These are phyloP conservation scores for Fusarium duplospermum DNA, from an alignment of 2,329 filamentous ascomycete genomes.

Conservation along the genomic window DNA sequence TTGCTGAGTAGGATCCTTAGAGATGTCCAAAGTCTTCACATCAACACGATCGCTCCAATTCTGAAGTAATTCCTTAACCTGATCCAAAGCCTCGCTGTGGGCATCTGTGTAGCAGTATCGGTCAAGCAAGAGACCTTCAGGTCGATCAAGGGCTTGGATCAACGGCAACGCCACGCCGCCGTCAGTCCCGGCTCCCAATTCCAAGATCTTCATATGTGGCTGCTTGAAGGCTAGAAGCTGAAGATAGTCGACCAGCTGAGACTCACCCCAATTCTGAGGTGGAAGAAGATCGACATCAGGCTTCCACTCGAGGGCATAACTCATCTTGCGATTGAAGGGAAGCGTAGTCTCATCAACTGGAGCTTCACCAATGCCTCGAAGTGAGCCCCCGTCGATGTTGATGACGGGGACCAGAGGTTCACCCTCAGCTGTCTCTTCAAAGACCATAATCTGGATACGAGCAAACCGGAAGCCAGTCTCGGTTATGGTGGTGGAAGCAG, in stretches of 20 bases:
- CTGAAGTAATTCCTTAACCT: background rate
- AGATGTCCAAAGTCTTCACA: slow-evolving; percentile 3
- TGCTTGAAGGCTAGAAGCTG: slow-evolving; percentile 21
- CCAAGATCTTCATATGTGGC: slow-evolving; percentile 24
- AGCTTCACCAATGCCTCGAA: slow-evolving; percentile 18
- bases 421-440: slow-evolving; percentile 8
- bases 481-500: slow-evolving; percentile 8
- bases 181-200: slow-evolving; percentile 1
- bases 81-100: background rate
- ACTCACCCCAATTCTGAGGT: background rate
- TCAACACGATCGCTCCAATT: slow-evolving; percentile 13
- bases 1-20: slow-evolving; percentile 5
- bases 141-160: slow-evolving; percentile 16
- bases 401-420: slow-evolving; percentile 3
- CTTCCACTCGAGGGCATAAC: slow-evolving; percentile 19
- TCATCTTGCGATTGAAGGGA: slow-evolving; percentile 24
- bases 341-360: slow-evolving; percentile 9
- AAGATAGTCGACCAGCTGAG: slow-evolving; percentile 5
- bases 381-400: slow-evolving; percentile 11
- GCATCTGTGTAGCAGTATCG: slow-evolving; percentile 12
- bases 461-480: slow-evolving; percentile 21
- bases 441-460: slow-evolving; percentile 14
- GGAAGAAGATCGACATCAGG: slow-evolving; percentile 16
- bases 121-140: slow-evolving; percentile 2
- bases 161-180: background rate